These are phyloP conservation scores for Fusarium verrucosum DNA, from an alignment of 2,329 filamentous ascomycete genomes.

Conservation along the genomic window DNA sequence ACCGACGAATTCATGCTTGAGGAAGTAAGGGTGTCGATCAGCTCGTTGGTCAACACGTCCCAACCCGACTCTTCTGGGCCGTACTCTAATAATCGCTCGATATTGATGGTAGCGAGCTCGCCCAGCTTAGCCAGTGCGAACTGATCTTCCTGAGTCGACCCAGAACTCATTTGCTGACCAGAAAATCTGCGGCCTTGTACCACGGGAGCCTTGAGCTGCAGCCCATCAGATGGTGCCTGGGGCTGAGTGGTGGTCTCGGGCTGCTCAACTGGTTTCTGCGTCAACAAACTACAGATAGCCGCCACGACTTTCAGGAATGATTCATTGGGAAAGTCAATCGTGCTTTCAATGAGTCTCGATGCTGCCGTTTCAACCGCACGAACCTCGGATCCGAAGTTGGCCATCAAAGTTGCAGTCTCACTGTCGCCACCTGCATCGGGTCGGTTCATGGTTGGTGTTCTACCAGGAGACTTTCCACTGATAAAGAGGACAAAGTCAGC, in stretches of 20 bases:
- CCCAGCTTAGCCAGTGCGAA: constrained; percentile 78
- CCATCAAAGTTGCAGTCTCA: constrained; percentile 62
- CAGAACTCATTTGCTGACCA: constrained; percentile 52
- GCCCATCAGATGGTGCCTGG: constrained; percentile 34
- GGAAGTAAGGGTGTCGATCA: constrained; percentile 62
- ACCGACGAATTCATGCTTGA: constrained; percentile 60
- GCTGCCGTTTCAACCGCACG: constrained; percentile 89
- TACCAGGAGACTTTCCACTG: constrained; percentile 64
- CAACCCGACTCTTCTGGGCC: constrained; percentile 78
- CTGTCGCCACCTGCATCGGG: constrained; percentile 60
- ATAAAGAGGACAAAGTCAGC: constrained; percentile 86
- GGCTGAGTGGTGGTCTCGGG: constrained; percentile 25
- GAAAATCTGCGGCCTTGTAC: constrained; percentile 58
- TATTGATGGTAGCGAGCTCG: constrained; percentile 77
- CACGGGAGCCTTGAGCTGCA: constrained; percentile 51
- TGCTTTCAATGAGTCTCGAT: constrained; percentile 88
- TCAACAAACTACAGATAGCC: constrained; percentile 78
- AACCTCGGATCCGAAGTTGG: constrained; percentile 81
- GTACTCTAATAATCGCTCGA: constrained; percentile 76
- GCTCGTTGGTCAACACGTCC: constrained; percentile 68
- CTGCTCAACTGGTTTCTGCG: constrained; percentile 47
- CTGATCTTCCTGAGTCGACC: constrained; percentile 68
- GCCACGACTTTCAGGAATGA: constrained; percentile 81
- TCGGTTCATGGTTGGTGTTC: constrained; percentile 59
- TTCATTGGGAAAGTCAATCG: constrained; percentile 85